Conservation (phyloP, 1,284 basidiomycete species). For the Ganoderma sp. region DNA sequence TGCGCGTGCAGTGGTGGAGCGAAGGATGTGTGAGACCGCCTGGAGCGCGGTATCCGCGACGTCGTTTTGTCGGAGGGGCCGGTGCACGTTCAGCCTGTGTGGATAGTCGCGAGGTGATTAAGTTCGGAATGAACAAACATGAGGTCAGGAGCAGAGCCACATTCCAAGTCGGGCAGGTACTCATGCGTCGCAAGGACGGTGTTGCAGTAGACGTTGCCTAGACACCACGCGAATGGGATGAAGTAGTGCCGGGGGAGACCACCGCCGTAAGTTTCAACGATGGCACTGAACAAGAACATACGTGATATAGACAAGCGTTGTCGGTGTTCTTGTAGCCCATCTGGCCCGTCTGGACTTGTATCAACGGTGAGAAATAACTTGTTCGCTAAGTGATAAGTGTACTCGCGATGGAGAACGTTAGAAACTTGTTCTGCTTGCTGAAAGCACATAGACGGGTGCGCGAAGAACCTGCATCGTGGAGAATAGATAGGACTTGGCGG, state of each 20-base stretch:
- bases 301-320: not conserved
- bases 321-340: not conserved
- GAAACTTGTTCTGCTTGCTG: not conserved
- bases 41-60: not conserved
- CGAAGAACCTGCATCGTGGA: not conserved
- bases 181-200: not conserved
- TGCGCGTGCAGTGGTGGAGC: not conserved
- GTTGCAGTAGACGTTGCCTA: not conserved
- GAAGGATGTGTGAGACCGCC: not conserved
- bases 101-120: too few relatives aligned
- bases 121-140: too few relatives aligned
- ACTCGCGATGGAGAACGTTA: not conserved
- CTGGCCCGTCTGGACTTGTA: too few relatives aligned
- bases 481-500: not conserved
- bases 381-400: not conserved
- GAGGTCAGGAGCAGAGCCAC: too few relatives aligned
- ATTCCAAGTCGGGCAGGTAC: not conserved
- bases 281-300: not conserved
- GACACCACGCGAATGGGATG: not conserved
- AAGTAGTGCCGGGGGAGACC: too few relatives aligned
- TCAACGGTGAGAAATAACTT: not conserved
- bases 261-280: too few relatives aligned
- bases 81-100: too few relatives aligned
- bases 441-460: not conserved
- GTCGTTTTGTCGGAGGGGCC: slow-evolving; percentile 1